Base-by-base conservation (phyloP, 2,329 filamentous ascomycete species). In the Phaeoacremonium minimum region DNA sequence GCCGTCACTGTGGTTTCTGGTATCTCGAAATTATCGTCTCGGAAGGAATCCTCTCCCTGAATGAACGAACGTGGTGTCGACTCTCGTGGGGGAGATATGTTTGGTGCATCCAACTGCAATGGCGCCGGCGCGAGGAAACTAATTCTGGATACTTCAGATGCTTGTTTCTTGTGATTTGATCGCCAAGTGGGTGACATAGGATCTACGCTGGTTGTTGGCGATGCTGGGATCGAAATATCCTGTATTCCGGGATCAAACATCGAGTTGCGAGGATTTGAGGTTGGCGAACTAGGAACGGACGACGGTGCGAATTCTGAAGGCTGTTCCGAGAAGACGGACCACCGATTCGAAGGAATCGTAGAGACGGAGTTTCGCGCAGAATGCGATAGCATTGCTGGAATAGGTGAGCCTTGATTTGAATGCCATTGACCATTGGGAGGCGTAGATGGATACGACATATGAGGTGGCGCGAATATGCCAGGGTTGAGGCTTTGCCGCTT, bases 271-370 rank as follows among this genome's bases (percentile, higher is more conserved):
- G 80, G 80, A 18, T 79, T 80, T 2, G 88, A 93, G 30, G 73
- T 75, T 0, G 93, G 90, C 4, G 91, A 96, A 48, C 83, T 89
- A 2, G 89, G 83, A 2, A 84, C 73, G 0, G 90, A 95, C 2
- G 85, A 87, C 2, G 77, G 61, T 3, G 77, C 72, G 40, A 84
- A 79, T 8, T 85, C 81, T 1, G 78, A 78, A 18, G 76, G 75
- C 32, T 71, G 66, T 31, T 72, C 71, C 1, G 80, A 77, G 50
- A 83, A 70, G 36, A 74, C 52, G 16, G 83, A 82, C 77, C 83
- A 90, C 35, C 81, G 73, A 41, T 76, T 71, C 15, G 69, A 61
- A 37, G 63, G 61, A 38, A 63, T 46, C 30, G 61, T 56, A 62
- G 71, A 55, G 67, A 75, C 48, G 69, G 77, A 52, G 66, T 84